phyloP scores from a whole-genome alignment of 192 early-diverging fungal species.

The Entomortierella parvispora region DNA sequence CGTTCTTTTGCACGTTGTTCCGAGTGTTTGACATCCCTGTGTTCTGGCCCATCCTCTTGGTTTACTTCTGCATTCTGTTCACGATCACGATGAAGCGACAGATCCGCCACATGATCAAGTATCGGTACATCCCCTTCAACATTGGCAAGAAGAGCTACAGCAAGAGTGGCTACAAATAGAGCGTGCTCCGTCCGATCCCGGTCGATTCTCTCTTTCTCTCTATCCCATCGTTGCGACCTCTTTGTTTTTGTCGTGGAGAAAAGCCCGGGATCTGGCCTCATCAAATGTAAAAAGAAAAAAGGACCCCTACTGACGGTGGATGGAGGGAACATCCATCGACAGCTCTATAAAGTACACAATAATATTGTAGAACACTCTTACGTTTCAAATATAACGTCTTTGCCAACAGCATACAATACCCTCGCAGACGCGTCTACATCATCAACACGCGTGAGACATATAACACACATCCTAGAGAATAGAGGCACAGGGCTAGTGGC shows the following conservation, averaged over 20 bases:
- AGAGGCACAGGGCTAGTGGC: no score
- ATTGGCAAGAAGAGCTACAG: slow-evolving; percentile 79
- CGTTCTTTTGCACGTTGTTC: slow-evolving; percentile 90
- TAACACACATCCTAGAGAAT: no score
- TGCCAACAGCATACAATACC: no score
- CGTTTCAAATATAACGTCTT: no score
- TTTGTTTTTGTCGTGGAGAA: no score
- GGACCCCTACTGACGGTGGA: background rate
- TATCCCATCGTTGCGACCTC: background rate
- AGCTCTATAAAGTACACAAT: no score
- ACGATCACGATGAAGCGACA: slow-evolving; percentile 96
- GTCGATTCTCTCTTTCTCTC: no score
- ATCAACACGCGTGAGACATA: no score
- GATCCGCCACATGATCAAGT: slow-evolving; percentile 97
- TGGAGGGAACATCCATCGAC: no score
- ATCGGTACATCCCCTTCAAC: slow-evolving; percentile 90
- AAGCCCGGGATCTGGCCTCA: no score
- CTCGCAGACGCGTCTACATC: no score
- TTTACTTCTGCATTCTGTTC: slow-evolving; percentile 96
- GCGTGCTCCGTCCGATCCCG: background rate
- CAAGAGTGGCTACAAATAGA: slow-evolving; percentile 18
- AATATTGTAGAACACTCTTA: no score
- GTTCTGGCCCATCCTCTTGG: slow-evolving; percentile 97
- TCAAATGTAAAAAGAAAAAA: slow-evolving; percentile 5
- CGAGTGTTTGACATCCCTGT: slow-evolving; percentile 95